Evolutionary conservation across 345 rosid species (phyloP).

Genomic region (Hevea brasiliensis): DNA sequence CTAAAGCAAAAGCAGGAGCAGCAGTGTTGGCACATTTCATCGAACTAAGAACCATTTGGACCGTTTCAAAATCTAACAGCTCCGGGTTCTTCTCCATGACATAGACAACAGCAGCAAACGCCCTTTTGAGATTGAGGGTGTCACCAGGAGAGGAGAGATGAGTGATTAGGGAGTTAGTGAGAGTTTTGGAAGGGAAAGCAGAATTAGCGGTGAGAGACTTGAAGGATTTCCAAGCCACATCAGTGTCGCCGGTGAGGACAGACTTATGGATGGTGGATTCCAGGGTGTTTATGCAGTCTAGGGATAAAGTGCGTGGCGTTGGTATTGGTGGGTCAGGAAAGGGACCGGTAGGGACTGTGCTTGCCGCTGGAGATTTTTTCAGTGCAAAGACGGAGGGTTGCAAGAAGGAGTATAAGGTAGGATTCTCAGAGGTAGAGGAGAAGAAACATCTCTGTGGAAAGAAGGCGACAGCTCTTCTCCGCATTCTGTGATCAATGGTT

Average conservation of each 20-base stretch:
- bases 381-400: slow-evolving; percentile 64
- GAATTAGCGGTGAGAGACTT: slow-evolving; percentile 58
- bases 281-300: slow-evolving; percentile 41
- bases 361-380: slow-evolving; percentile 22
- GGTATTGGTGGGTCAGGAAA: not conserved
- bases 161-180: slow-evolving; percentile 66
- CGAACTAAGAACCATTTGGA: slow-evolving; percentile 50
- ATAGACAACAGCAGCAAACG: slow-evolving; percentile 80
- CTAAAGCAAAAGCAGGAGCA: slow-evolving; percentile 70
- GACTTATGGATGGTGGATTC: slow-evolving; percentile 61
- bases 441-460: slow-evolving; percentile 31
- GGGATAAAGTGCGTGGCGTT: slow-evolving; percentile 36
- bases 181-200: slow-evolving; percentile 51
- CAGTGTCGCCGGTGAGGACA: slow-evolving; percentile 48
- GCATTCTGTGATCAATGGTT: slow-evolving; percentile 31
- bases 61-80: slow-evolving; percentile 54
- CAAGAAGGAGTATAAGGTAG: slow-evolving; percentile 74
- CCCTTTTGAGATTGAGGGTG: slow-evolving; percentile 76
- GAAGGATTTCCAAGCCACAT: slow-evolving; percentile 84
- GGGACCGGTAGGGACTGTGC: slow-evolving; percentile 22
- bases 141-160: slow-evolving; percentile 54
- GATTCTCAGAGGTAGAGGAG: slow-evolving; percentile 39
- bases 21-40: slow-evolving; percentile 54
- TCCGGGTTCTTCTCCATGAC: slow-evolving; percentile 62
- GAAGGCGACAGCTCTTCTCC: slow-evolving; percentile 22